Base-by-base conservation (phyloP, 768 basidiomycete species). In the Podaxis sp. region DNA sequence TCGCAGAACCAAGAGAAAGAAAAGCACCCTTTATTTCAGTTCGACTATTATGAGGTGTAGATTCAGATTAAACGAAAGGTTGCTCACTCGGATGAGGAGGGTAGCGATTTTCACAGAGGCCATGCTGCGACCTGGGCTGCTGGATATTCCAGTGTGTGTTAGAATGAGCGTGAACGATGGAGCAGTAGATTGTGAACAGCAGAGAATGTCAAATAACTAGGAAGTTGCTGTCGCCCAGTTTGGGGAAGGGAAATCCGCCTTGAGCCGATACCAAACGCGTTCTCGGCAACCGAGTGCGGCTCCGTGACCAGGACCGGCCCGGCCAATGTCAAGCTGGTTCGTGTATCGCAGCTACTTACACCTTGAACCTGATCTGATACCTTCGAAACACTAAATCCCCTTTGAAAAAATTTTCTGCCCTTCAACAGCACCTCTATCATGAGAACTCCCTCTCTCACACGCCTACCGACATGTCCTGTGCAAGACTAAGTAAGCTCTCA, bases 61-160 rank as follows among this genome's bases (percentile, higher is more conserved):
- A 10, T 28, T 28, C 26, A 37, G 57, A 56, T 49, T 4, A 40
- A 15, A 7, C 10, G 53, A 24, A n/a, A 49, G 33, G 22, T 17
- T 40, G 28, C 64, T 44, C 44, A 65, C 64, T 33, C 64, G 53
- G 8, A 65, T 65, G 33, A 60, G 22, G 20, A 65, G 64, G 7
- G 64, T 65, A 10, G 58, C 64, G 33, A 65, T 60, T 46, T 65
- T 65, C n/a, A 65, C 53, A 26, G 64, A 65, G 8, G 64, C 64
- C 64, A 65, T 65, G 33, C 33, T 33, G 8, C 3, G 33, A 33
- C 3, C 0, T 33, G 33, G 8, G 8, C 33, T 8, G 33, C 8
- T 33, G 33, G 10, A 10, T 33, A 33, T 33, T 33, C 13, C 20
- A 17, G 17, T 54, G 59, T 38, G 17, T 54, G 59, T 38, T 36